Base-by-base conservation (phyloP, 352 stramenopile genomes). In the Pythium periplocum region DNA sequence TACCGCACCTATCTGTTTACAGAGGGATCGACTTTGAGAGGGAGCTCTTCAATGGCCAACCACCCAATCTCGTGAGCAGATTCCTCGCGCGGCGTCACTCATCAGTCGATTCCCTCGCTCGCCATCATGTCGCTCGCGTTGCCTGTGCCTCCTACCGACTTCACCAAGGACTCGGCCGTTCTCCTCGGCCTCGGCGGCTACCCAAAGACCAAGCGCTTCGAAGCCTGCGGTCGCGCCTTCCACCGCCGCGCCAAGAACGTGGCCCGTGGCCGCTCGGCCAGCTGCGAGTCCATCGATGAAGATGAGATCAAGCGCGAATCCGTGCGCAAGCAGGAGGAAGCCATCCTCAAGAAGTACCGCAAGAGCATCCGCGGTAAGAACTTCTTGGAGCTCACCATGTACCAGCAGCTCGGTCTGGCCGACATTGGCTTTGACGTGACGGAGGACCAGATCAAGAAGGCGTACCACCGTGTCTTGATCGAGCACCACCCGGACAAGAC, bases 401-500 rank as follows among this genome's bases (percentile, higher is more conserved):
- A 93, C 71, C 73, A 93, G 75, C 83, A 93, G 64, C 66, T 93
- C 51, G 83, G 83, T 1, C 56, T 93, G 54, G 67, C 63, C 36
- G 79, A 93, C 46, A 61, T 87, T 12, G 81, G 81, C 57, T 93
- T 93, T 52, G 78, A 89, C 59, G 80, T 85, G 45, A 90, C 81
- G 34, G 82, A 90, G 39, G 78, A 90, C 1, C 78, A 90, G 64
- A 75, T 93, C 63, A 93, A 93, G 69, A 92, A 93, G 65, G 83
- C 81, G 26, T 95, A 93, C 71, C 83, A 92, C 61, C 83, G 83
- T 53, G 85, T 93, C 45, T 63, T 95, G 8, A 93, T 93, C 37
- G 83, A 93, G 60, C 83, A 95, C 71, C 85, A 93, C 68, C 80
- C 85, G 12, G 79, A 92, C 67, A 92, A 93, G 67, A 95, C 85